A percentile compares a stretch with the other conserved stretches of the same genome.
Conservation (phyloP, 306 rosid genomes). For the Pyrus betulifolia region DNA sequence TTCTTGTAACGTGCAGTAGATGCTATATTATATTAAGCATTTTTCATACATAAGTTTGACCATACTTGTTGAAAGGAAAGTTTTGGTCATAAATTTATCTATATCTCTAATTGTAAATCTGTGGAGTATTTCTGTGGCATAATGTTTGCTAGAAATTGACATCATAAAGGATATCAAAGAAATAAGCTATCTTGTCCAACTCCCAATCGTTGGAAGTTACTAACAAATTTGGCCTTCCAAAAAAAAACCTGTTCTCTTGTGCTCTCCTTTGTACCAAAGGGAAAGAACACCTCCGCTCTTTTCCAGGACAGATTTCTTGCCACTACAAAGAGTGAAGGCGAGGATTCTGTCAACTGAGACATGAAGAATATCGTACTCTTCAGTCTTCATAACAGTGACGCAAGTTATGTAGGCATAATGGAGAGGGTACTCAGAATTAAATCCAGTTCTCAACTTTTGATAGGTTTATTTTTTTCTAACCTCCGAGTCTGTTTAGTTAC, state of each 20-base stretch:
- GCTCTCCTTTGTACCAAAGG: no score
- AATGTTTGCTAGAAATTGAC: background rate
- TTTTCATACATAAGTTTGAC: background rate
- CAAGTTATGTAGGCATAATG: background rate
- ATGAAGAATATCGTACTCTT: background rate
- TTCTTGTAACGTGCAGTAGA: background rate
- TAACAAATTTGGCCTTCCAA: no score
- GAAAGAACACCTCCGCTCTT: no score
- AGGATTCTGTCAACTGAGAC: background rate
- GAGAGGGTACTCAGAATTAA: background rate
- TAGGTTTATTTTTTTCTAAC: background rate
- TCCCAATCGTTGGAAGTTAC: no score
- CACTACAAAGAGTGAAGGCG: no score
- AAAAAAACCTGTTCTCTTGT: no score
- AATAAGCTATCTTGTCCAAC: background rate
- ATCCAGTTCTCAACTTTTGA: background rate
- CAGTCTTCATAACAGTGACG: background rate
- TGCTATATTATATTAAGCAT: background rate
- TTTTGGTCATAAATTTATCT: background rate
- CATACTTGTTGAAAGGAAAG: background rate
- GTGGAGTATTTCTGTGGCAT: background rate
- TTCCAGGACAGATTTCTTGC: background rate
- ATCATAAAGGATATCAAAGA: background rate
- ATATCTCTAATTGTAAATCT: background rate
- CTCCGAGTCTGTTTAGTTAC: background rate